Evolutionary conservation across 2,329 filamentous ascomycete genomes (phyloP), one percentile per base, ranked within the genome.

Genomic region (Calonectria leucothoes): DNA sequence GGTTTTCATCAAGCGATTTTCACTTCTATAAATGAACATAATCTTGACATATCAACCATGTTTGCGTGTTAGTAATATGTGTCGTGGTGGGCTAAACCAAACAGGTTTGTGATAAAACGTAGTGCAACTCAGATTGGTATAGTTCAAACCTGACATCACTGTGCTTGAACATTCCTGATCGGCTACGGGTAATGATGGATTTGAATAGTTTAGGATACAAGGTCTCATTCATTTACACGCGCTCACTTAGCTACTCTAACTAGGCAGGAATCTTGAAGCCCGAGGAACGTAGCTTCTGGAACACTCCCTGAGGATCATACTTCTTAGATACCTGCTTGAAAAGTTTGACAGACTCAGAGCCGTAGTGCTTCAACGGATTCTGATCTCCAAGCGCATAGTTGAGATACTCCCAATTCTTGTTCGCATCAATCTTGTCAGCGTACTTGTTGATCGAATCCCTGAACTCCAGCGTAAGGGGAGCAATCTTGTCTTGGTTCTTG

Each of bases 351-450:
- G 83, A 85, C 31, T 82, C 79, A 11, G 79, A 49, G 0, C 86
- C 86, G 66, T 87, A 88, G 7, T 81, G 74, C 7, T 74, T 64
- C 20, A 87, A 77, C 0, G 86, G 84, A 27, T 85, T 76, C 79
- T 88, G 85, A 52, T 81, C 80, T 3, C 77, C 74, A 35, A 82
- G 80, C 0, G 86, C 86, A 65, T 88, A 88, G 78, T 88, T 88
- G 49, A 87, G 80, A 72, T 85, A 88, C 37, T 84, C 79, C 78
- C 82, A 86, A 42, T 84, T 76, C 63, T 81, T 78, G 72, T 82
- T 80, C 3, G 78, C 74, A 25, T 80, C 81, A 29, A 83, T 72
- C 61, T 81, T 63, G 10, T 73, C 74, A 14, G 83, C 77, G 15
- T 80, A 80, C 3, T 72, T 68, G 57, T 82, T 77, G 31, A 83